A percentile compares a stretch with the other conserved stretches of the same genome.
Evolutionary conservation across 768 basidiomycete genomes (phyloP).

Genomic region (Ramaria rubella): DNA sequence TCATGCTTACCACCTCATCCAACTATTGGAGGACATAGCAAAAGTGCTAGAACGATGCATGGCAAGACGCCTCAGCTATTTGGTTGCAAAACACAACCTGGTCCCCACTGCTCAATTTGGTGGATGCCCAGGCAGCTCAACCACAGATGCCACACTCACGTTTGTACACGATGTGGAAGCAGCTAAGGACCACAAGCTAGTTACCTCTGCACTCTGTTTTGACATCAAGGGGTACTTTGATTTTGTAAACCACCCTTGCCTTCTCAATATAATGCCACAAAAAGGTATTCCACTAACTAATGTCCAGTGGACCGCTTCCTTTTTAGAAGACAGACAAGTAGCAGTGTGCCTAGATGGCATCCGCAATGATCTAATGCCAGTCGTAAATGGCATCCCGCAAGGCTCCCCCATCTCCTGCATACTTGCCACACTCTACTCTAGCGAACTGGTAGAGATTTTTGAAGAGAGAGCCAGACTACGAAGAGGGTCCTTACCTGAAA

Average conservation of each 20-base stretch:
- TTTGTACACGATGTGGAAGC: no score
- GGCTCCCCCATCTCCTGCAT: background rate
- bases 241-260: constrained; percentile 16
- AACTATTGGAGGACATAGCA: constrained; percentile 29
- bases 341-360: no score
- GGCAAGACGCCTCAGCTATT: constrained; percentile 19
- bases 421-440: background rate
- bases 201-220: no score
- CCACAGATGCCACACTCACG: no score
- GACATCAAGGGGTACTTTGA: constrained; percentile 11
- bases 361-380: no score
- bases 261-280: constrained; percentile 5
- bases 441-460: background rate
- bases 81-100: constrained; percentile 20
- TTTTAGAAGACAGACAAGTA: constrained; percentile 8
- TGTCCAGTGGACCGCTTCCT: constrained; percentile 12
- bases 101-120: no score
- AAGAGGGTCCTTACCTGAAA: background rate
- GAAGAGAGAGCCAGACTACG: background rate
- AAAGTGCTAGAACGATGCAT: no score
- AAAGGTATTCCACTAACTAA: constrained; percentile 10
- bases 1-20: constrained; percentile 29
- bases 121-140: constrained; percentile 12
- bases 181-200: no score
- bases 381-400: no score